These are phyloP conservation scores for Naganishia liquefaciens DNA, from an alignment of 1,284 basidiomycete genomes.

Conservation along the genomic window DNA sequence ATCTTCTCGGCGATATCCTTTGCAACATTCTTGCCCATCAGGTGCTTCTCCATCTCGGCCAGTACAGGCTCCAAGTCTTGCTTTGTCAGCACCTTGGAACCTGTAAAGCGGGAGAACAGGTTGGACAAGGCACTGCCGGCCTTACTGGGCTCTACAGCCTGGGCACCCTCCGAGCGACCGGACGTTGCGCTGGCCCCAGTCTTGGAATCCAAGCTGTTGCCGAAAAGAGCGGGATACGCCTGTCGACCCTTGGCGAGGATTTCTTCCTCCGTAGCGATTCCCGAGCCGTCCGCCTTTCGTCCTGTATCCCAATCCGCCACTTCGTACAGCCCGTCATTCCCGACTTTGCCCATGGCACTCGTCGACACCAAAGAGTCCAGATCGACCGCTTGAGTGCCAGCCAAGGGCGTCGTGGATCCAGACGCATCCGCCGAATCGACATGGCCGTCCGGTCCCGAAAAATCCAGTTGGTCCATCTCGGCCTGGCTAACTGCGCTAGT, in stretches of 20 bases:
- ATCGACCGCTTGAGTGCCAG: slow-evolving; percentile 39
- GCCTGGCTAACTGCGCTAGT: slow-evolving; percentile 67
- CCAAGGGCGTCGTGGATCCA: slow-evolving; percentile 41
- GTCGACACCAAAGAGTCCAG: slow-evolving; percentile 52
- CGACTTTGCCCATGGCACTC: slow-evolving; percentile 62
- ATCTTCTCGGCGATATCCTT: slow-evolving; percentile 92
- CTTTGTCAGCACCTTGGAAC: slow-evolving; percentile 73
- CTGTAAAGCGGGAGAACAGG: slow-evolving; percentile 80
- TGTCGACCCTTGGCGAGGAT: slow-evolving; percentile 41
- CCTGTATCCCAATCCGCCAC: slow-evolving; percentile 87
- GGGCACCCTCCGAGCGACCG: slow-evolving; percentile 49
- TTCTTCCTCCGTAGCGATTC: slow-evolving; percentile 48
- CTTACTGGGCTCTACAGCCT: slow-evolving; percentile 53
- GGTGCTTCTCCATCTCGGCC: slow-evolving; percentile 91
- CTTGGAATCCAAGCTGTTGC: slow-evolving; percentile 28
- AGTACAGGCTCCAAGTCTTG: slow-evolving; percentile 84
- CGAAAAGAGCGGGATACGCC: slow-evolving; percentile 17
- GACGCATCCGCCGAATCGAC: slow-evolving; percentile 55
- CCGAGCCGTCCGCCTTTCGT: slow-evolving; percentile 47
- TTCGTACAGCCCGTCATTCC: slow-evolving; percentile 84
- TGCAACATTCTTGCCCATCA: slow-evolving; percentile 99
- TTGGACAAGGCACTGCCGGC: slow-evolving; percentile 50
- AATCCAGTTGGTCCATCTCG: slow-evolving; percentile 90
- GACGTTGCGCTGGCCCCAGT: background rate
- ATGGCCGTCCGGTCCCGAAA: slow-evolving; percentile 57